These are phyloP conservation scores for Gloeopeniophorella convolvens DNA, from an alignment of 768 basidiomycete species.

Conservation along the genomic window DNA sequence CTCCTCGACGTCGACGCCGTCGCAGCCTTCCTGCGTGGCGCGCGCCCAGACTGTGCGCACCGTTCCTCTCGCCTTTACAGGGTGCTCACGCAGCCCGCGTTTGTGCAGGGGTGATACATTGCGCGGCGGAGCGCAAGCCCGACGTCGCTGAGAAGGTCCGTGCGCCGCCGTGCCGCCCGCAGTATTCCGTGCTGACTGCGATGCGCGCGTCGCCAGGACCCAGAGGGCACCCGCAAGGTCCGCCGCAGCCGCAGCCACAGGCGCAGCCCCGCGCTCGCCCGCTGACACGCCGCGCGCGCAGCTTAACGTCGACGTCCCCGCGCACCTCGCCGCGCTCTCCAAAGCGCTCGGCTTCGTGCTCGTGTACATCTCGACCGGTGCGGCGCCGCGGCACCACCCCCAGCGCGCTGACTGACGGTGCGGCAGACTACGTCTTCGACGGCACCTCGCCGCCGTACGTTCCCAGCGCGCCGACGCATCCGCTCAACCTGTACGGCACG, in stretches of 20 bases:
- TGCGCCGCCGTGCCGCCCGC: constrained; percentile 6
- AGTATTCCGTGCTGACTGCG: neutral
- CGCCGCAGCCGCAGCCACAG: too few species aligned
- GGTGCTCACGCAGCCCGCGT: too few species aligned
- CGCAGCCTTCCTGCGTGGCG: constrained; percentile 44
- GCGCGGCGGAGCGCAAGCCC: constrained; percentile 89
- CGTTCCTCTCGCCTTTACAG: too few species aligned
- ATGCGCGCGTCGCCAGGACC: constrained; percentile 42
- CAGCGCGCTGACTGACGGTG: neutral
- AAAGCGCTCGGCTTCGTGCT: constrained; percentile 57
- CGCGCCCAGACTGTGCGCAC: constrained; percentile 65
- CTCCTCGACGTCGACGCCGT: constrained; percentile 54
- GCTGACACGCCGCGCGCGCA: too few species aligned
- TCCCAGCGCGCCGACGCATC: constrained; percentile 66
- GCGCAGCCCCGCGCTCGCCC: too few species aligned
- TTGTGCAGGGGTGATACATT: constrained; percentile 89
- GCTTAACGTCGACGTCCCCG: constrained; percentile 79
- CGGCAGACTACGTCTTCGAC: constrained; percentile 89
- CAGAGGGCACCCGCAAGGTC: constrained; percentile 59
- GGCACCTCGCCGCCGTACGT: constrained; percentile 89
- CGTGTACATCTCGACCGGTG: constrained; percentile 90
- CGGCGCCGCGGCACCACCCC: neutral
- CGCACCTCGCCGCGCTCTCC: constrained; percentile 61
- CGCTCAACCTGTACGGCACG: constrained; percentile 81
- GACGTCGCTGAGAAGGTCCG: constrained; percentile 87